Evolutionary conservation across 352 stramenopile species (phyloP).

Genomic region (Phytophthora cactorum): DNA sequence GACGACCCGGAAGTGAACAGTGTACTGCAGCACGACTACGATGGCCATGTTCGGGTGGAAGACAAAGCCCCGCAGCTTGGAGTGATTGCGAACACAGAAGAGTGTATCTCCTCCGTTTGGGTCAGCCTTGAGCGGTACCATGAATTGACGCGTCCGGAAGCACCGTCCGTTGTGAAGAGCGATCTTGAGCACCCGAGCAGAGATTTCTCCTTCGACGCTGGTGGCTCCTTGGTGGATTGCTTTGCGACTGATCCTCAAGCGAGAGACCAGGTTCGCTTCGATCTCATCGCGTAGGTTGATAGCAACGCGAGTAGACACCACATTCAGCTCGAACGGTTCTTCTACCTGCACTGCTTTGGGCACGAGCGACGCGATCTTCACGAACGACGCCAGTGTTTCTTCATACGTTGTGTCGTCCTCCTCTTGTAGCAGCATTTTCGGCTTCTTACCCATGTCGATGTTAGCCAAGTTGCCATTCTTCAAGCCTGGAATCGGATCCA

Average conservation of each 20-base stretch:
- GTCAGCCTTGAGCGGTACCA: constrained; percentile 70
- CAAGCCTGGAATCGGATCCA: constrained; percentile 79
- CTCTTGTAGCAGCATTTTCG: constrained; percentile 58
- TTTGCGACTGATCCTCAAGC: constrained; percentile 69
- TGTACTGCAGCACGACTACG: constrained; percentile 89
- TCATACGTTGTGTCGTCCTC: constrained; percentile 55
- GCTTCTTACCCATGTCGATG: constrained; percentile 70
- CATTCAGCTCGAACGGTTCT: constrained; percentile 64
- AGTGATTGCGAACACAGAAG: constrained; percentile 46
- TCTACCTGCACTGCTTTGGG: constrained; percentile 64
- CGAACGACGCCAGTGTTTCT: constrained; percentile 60
- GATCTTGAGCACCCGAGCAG: constrained; percentile 81
- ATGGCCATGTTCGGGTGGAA: constrained; percentile 82
- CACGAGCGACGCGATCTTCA: constrained; percentile 65
- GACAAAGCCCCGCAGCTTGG: constrained; percentile 76
- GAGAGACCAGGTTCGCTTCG: constrained; percentile 66
- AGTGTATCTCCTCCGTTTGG: constrained; percentile 75
- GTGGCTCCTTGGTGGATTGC: constrained; percentile 54
- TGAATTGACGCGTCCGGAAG: constrained; percentile 72
- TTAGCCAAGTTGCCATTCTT: constrained; percentile 75
- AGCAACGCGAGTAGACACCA: constrained; percentile 56
- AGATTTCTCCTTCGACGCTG: constrained; percentile 69
- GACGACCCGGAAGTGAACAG: constrained; percentile 76
- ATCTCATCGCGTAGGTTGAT: constrained; percentile 79
- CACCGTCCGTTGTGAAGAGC: constrained; percentile 90